Conservation (phyloP, 441 rosid genomes). For the Gossypium laxum region DNA sequence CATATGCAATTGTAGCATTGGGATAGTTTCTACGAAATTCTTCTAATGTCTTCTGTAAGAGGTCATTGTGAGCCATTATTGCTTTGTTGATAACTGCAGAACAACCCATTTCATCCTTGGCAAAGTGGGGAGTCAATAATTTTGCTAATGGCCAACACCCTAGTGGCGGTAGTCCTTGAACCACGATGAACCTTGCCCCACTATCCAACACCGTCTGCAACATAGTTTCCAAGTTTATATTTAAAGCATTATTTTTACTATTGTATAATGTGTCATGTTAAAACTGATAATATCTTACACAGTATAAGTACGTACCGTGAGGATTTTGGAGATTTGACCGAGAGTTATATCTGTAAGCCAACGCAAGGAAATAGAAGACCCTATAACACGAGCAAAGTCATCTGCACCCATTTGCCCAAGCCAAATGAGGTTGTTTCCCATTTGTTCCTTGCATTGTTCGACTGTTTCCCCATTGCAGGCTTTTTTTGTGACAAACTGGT, state of each 20-base stretch:
- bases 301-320: conserved; percentile 15
- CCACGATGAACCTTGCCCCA: conserved; percentile 35
- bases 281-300: background rate
- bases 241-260: background rate
- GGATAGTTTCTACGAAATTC: conserved; percentile 9
- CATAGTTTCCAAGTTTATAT: background rate
- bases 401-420: conserved; percentile 36
- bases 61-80: conserved; percentile 27
- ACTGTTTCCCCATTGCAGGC: conserved; percentile 9
- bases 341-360: conserved; percentile 22
- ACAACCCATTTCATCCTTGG: conserved; percentile 32
- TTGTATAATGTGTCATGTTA: background rate
- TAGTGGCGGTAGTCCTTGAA: conserved; percentile 38
- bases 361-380: conserved; percentile 13
- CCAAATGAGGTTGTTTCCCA: conserved; percentile 29
- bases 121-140: background rate
- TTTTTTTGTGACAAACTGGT: background rate
- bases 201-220: conserved; percentile 25
- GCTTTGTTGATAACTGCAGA: conserved; percentile 18
- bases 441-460: conserved; percentile 3
- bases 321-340: conserved; percentile 14
- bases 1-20: background rate
- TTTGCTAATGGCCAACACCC: conserved; percentile 36
- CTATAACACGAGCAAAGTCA: conserved; percentile 35
- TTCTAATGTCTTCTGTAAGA: conserved; percentile 21